Evolutionary conservation across 192 early-diverging fungal species (phyloP).

Genomic region (Gonapodya prolifera): DNA sequence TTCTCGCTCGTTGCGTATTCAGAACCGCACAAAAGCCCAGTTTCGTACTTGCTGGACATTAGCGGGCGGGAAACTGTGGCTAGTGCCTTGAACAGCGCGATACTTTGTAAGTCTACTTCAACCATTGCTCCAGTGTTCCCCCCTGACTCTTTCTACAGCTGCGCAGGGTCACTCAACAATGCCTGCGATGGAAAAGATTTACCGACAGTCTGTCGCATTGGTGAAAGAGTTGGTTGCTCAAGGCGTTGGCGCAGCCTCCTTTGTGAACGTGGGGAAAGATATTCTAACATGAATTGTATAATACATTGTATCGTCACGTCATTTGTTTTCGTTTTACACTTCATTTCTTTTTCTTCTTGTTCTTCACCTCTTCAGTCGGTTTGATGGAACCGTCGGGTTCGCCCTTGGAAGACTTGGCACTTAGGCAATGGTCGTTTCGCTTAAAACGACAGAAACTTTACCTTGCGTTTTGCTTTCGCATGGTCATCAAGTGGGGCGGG

Average conservation of each 20-base stretch:
- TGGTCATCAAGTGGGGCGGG: neutral
- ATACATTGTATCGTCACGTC: neutral
- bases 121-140: neutral
- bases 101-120: constrained; percentile 20
- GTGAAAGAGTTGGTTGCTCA: constrained; percentile 5
- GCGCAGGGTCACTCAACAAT: constrained; percentile 6
- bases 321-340: neutral
- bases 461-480: neutral
- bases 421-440: neutral
- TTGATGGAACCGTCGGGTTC: neutral
- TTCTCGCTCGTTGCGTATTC: constrained; percentile 63
- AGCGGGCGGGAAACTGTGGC: constrained; percentile 44
- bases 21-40: constrained; percentile 34
- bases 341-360: neutral
- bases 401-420: neutral
- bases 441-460: neutral
- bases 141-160: neutral
- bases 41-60: constrained; percentile 36
- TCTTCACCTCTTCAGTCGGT: neutral
- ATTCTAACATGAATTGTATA: neutral
- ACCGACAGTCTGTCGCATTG: constrained; percentile 7
- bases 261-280: constrained; percentile 9
- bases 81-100: constrained; percentile 52
- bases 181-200: constrained; percentile 5
- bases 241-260: constrained; percentile 7